A percentile compares a stretch with the other conserved stretches of the same genome.
These are phyloP conservation scores for sunflower (Helianthus annuus) DNA, from an alignment of 129 eudicot species.

Conservation along the genomic window HanXRQr2.0-SUNRISE NC_035446.2:152174871-152175370, in stretches of 20 bases:
- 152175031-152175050: conserved; percentile 5
- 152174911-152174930: conserved; percentile 17
- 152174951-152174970: conserved; percentile 40
- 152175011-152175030: background rate
- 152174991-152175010: conserved; percentile 30
- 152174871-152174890: background rate
- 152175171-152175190: too few relatives aligned
- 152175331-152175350: too few relatives aligned
- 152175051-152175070: conserved; percentile 22
- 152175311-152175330: too few relatives aligned
- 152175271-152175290: too few relatives aligned
- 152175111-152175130: background rate
- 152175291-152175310: too few relatives aligned
- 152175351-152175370: too few relatives aligned
- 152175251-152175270: too few relatives aligned
- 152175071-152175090: conserved; percentile 32
- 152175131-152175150: too few relatives aligned
- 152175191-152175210: too few relatives aligned
- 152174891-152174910: conserved; percentile 23
- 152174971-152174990: conserved; percentile 10
- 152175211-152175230: too few relatives aligned
- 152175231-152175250: too few relatives aligned
- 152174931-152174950: conserved; percentile 14
- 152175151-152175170: too few relatives aligned
- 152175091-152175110: conserved; percentile 24